phyloP scores from a whole-genome alignment of 352 stramenopile species.

The Phytophthora crassamura region DNA sequence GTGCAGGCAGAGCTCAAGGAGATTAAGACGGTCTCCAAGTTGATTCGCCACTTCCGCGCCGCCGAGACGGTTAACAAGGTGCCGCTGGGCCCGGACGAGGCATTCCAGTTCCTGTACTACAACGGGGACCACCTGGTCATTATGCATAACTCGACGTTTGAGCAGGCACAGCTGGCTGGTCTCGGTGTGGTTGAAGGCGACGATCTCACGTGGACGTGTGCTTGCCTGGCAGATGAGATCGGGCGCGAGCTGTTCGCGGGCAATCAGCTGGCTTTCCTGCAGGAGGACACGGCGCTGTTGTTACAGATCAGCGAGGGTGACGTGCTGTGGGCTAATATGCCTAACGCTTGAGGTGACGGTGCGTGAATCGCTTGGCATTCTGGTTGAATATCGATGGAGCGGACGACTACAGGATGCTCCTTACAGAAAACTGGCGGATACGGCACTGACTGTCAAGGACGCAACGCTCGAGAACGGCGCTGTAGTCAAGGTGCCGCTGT shows the following conservation, averaged over 20 bases:
- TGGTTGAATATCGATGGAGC: too few relatives aligned
- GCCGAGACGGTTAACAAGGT: constrained; percentile 84
- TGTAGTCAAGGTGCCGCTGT: constrained; percentile 84
- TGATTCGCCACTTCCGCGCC: constrained; percentile 81
- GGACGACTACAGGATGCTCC: too few relatives aligned
- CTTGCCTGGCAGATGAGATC: constrained; percentile 61
- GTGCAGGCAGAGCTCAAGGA: constrained; percentile 86
- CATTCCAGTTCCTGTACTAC: constrained; percentile 86
- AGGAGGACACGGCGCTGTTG: constrained; percentile 80
- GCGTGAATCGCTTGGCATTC: constrained; percentile 15
- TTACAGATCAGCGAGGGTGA: constrained; percentile 88
- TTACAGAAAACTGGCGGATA: constrained; percentile 74
- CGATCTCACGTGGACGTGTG: background rate
- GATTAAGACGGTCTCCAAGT: constrained; percentile 88
- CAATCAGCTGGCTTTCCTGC: constrained; percentile 78
- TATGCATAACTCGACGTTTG: constrained; percentile 84
- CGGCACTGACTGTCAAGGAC: constrained; percentile 81
- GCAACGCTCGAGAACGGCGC: constrained; percentile 82
- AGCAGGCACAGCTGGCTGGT: constrained; percentile 60
- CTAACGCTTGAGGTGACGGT: constrained; percentile 73
- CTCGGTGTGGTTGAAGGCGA: background rate
- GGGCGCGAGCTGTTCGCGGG: constrained; percentile 68
- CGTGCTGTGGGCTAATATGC: constrained; percentile 88
- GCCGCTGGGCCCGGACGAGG: constrained; percentile 69
- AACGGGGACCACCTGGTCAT: constrained; percentile 81